Evolutionary conservation across 2,329 filamentous ascomycete genomes (phyloP).

Genomic region (Tolypocladium cylindrosporum): DNA sequence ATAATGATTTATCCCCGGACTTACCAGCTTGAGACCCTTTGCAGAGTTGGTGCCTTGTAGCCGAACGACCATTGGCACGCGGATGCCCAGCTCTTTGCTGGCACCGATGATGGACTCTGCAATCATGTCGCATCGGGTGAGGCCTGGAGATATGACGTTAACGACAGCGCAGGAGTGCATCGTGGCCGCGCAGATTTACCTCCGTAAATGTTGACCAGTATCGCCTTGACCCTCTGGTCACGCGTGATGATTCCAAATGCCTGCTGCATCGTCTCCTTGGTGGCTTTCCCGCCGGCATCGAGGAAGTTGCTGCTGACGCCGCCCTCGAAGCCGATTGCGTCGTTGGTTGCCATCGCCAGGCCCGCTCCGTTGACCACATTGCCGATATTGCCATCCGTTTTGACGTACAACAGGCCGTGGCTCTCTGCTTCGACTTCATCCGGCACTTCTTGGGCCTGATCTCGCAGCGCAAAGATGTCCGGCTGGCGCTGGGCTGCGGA

Average conservation of each 20-base stretch:
- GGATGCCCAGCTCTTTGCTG: conserved; percentile 24
- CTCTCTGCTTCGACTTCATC: conserved; percentile 31
- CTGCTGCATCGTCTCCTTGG: conserved; percentile 66
- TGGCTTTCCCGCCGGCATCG: conserved; percentile 84
- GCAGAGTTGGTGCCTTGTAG: conserved; percentile 37
- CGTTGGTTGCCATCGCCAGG: conserved; percentile 83
- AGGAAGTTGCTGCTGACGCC: conserved; percentile 74
- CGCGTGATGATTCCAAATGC: conserved; percentile 64
- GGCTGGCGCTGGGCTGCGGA: conserved; percentile 30
- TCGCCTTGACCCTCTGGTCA: conserved; percentile 61
- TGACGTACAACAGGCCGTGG: conserved; percentile 72
- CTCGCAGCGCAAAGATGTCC: conserved; percentile 26
- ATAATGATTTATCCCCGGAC: conserved; percentile 7
- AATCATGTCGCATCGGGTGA: conserved; percentile 40
- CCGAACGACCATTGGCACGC: conserved; percentile 33
- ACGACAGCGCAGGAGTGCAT: neutral
- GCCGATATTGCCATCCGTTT: conserved; percentile 54
- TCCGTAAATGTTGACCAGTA: conserved; percentile 49
- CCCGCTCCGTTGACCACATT: conserved; percentile 85
- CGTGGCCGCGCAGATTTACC: conserved; percentile 12
- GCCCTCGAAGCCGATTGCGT: conserved; percentile 59
- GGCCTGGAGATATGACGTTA: conserved; percentile 20
- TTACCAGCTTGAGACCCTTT: conserved; percentile 27
- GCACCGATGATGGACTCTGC: conserved; percentile 37
- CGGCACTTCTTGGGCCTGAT: conserved; percentile 19